Conservation (phyloP, 257 asterid species). For the Solanum peruvianum region DNA sequence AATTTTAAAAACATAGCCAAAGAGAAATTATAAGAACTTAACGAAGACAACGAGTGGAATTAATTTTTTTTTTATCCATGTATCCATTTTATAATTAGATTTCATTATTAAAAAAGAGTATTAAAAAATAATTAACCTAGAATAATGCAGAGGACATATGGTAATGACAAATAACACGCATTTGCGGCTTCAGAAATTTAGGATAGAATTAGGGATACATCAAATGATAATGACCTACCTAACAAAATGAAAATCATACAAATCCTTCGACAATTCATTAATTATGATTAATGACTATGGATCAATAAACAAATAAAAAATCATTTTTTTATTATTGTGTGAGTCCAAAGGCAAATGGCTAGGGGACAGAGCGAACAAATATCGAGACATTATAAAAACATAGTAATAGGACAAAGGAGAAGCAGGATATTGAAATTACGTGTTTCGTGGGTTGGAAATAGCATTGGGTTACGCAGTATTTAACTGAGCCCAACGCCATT, state of each 20-base stretch:
- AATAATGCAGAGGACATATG: not conserved
- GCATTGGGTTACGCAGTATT: not conserved
- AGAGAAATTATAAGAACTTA: not conserved
- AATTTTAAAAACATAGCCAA: not conserved
- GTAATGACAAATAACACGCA: not conserved
- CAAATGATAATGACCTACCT: not conserved
- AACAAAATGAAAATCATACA: not conserved
- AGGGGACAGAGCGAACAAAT: not conserved
- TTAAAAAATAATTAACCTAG: not conserved
- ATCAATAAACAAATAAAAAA: not conserved
- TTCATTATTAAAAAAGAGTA: not conserved
- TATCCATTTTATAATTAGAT: not conserved
- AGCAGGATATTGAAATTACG: not conserved
- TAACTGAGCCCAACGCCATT: not conserved
- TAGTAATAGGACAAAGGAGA: not conserved
- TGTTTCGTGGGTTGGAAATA: constrained; percentile 5
- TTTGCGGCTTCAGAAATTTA: not conserved
- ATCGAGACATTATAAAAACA: not conserved
- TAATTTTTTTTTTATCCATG: not conserved
- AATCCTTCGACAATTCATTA: not conserved
- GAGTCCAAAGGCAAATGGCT: not conserved
- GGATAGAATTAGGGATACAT: not conserved
- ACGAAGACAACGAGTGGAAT: no score
- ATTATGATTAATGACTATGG: not conserved
- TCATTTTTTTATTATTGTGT: not conserved